Conservation (phyloP, 1,139 yeast species). For the Diutina sp. region DNA sequence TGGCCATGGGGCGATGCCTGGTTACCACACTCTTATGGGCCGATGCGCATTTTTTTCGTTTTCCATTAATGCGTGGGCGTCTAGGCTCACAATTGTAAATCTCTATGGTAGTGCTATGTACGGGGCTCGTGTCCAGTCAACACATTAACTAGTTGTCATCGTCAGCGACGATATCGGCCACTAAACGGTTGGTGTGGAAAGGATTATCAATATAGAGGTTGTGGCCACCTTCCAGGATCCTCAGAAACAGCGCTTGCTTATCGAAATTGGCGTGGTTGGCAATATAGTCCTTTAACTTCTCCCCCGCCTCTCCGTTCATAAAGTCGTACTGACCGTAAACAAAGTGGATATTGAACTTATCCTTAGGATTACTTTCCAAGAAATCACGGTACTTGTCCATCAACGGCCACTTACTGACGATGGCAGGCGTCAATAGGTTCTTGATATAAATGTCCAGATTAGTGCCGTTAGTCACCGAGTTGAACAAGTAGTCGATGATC, state of each 20-base stretch:
- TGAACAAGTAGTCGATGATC: constrained; percentile 42
- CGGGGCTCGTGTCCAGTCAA: background rate
- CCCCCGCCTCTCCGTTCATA: constrained; percentile 74
- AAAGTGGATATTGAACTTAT: constrained; percentile 33
- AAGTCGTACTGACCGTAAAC: constrained; percentile 78
- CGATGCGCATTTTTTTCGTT: background rate
- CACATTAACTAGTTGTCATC: too few relatives aligned
- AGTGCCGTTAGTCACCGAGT: constrained; percentile 46
- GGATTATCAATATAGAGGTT: constrained; percentile 36
- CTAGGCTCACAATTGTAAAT: background rate
- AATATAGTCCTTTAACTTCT: constrained; percentile 29
- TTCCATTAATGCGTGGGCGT: background rate
- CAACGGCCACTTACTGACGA: constrained; percentile 67
- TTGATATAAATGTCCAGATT: constrained; percentile 57
- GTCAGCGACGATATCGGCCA: constrained; percentile 4
- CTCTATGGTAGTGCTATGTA: background rate
- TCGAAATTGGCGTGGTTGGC: constrained; percentile 8
- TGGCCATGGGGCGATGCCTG: background rate
- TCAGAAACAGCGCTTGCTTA: constrained; percentile 9
- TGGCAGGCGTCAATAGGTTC: constrained; percentile 56
- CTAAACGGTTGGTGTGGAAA: constrained; percentile 36
- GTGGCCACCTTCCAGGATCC: constrained; percentile 31
- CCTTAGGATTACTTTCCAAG: constrained; percentile 4
- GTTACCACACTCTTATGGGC: background rate
- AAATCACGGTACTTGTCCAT: constrained; percentile 38